Conservation (phyloP, 2,329 filamentous ascomycete genomes). For the Juglanconis oblonga region DNA sequence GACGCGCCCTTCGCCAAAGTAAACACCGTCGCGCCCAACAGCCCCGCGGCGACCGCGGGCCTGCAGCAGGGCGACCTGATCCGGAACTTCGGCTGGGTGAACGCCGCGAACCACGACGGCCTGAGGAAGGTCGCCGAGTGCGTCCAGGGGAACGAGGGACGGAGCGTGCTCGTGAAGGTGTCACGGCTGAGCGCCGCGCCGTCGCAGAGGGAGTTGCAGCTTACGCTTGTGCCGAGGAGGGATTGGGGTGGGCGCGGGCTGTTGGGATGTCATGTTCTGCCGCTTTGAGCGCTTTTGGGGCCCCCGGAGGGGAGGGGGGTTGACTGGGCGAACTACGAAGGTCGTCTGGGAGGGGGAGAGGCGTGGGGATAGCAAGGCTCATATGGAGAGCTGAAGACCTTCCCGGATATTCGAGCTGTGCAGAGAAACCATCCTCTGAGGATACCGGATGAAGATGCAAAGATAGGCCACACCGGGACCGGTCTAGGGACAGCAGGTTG, state of each 20-base stretch:
- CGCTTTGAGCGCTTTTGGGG: conserved; percentile 52
- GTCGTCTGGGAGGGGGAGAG: too few relatives aligned
- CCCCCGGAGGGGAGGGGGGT: neutral
- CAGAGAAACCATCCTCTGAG: neutral
- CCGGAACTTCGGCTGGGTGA: conserved; percentile 79
- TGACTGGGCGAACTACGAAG: too few relatives aligned
- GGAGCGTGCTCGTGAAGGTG: conserved; percentile 64
- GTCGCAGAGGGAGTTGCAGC: conserved; percentile 52
- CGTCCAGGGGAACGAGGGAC: conserved; percentile 83
- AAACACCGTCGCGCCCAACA: conserved; percentile 73
- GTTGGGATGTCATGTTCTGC: conserved; percentile 83
- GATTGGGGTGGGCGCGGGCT: conserved; percentile 87
- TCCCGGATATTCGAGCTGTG: too few relatives aligned
- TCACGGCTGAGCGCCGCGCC: conserved; percentile 43
- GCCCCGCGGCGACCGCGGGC: conserved; percentile 81
- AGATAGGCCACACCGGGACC: neutral
- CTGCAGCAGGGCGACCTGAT: conserved; percentile 78
- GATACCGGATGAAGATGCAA: neutral
- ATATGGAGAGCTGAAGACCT: too few relatives aligned
- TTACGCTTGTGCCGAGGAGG: conserved; percentile 69
- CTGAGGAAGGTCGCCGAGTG: conserved; percentile 84
- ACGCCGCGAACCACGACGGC: conserved; percentile 80
- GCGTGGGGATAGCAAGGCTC: too few relatives aligned
- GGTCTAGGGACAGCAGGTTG: neutral
- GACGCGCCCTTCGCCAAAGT: conserved; percentile 77